Evolutionary conservation across 2,329 filamentous ascomycete species (phyloP), one percentile per base, ranked within the genome.

Genomic region (Claviceps fusiformis): DNA sequence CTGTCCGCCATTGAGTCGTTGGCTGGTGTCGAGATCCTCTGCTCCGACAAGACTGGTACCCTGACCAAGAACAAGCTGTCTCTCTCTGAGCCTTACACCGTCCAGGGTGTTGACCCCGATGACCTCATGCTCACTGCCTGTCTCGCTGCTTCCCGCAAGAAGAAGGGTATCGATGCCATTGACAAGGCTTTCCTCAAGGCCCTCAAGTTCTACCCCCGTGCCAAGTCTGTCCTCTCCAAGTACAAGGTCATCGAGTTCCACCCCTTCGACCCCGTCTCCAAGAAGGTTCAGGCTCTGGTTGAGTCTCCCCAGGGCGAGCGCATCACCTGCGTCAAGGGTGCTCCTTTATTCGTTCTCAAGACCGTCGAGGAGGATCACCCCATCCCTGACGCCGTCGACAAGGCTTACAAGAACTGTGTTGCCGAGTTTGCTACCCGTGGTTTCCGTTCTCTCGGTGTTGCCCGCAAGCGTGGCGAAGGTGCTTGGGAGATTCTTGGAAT

Each of bases 51-150:
- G 80, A 89, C 86, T 49, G 86, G 86, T 75, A 95, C 89, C 57
- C 74, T 95, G 68, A 95, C 89, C 68, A 93, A 92, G 79, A 95
- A 95, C 80, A 95, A 93, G 78, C 82, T 95, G 27, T 92, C 89
- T 60, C 79, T 95, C 50, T 79, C 87, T 53, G 89, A 95, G 68
- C 89, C 89, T 56, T 95, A 85, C 76, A 88, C 84, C 44, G 86
- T 93, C 59, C 77, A 80, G 58, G 89, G 89, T 66, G 86, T 95
- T 57, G 87, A 91, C 62, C 80, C 86, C 41, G 87, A 93, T 71
- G 89, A 95, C 65, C 85, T 95, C 60, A 95, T 95, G 88, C 79
- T 95, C 61, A 93, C 89, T 74, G 89, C 89, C 65, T 95, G 89
- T 71, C 75, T 95, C 66, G 89, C 89, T 65, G 89, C 89, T 59